Percentiles rank a stretch among this genome's conserved stretches.
Conservation (phyloP, 495 filamentous ascomycete species). For the Penicillium simplicissimum region DNA sequence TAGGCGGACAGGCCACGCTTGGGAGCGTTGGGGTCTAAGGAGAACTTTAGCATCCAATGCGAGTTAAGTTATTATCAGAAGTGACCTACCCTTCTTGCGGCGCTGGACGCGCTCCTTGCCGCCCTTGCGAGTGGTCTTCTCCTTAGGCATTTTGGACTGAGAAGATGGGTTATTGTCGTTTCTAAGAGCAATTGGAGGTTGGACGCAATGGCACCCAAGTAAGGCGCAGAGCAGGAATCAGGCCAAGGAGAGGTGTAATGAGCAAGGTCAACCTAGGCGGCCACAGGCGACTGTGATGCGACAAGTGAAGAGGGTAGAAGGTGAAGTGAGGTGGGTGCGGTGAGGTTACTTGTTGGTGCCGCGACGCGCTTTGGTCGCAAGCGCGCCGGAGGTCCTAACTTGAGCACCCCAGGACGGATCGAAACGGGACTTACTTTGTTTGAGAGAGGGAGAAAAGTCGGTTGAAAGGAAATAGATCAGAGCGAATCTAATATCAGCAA, state of each 20-base stretch:
- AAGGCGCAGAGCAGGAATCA: background rate
- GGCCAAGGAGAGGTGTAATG: background rate
- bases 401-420: background rate
- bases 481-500: background rate
- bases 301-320: background rate
- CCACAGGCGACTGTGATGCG: background rate
- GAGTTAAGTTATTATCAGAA: background rate
- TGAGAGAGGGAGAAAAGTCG: background rate
- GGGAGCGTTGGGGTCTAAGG: slow-evolving; percentile 90
- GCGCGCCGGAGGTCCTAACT: background rate
- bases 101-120: slow-evolving; percentile 57
- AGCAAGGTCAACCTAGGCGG: background rate
- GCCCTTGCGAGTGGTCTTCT: slow-evolving; percentile 57
- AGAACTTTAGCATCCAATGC: slow-evolving; percentile 10
- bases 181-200: background rate
- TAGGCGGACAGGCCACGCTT: slow-evolving; percentile 99
- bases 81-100: slow-evolving; percentile 82
- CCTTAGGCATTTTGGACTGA: slow-evolving; percentile 70
- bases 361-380: slow-evolving; percentile 1
- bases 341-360: background rate
- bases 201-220: background rate
- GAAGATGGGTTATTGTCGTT: slow-evolving; percentile 8
- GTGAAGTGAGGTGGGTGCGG: background rate
- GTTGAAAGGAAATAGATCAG: slow-evolving; percentile 8
- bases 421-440: slow-evolving; percentile 2